A percentile compares a stretch with the other conserved stretches of the same genome.
Evolutionary conservation across 169 alveolate genomes (phyloP).

Genomic region (Amoebophrya sp.): DNA sequence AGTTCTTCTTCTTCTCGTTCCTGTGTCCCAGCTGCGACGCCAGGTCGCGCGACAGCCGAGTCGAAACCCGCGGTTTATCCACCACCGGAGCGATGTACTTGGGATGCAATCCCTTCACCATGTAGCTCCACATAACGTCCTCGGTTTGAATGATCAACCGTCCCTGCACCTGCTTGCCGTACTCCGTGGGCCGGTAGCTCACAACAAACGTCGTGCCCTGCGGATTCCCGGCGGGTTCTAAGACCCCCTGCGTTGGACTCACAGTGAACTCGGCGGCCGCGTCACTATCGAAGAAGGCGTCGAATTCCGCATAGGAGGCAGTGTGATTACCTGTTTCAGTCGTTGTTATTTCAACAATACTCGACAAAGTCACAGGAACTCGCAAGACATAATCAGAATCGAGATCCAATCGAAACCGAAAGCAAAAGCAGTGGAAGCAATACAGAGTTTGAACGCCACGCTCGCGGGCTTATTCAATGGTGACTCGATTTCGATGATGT

Average conservation of each 20-base stretch:
- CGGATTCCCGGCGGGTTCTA: conserved; percentile 72
- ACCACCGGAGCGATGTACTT: conserved; percentile 76
- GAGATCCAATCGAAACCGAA: too few relatives aligned
- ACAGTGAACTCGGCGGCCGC: conserved; percentile 63
- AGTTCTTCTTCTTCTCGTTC: neutral
- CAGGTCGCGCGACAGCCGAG: neutral
- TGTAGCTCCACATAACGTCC: conserved; percentile 78
- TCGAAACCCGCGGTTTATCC: conserved; percentile 44
- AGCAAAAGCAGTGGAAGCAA: too few relatives aligned
- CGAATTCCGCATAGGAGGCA: conserved; percentile 67
- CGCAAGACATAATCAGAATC: too few relatives aligned
- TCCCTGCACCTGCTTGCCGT: conserved; percentile 80
- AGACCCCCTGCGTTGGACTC: conserved; percentile 63
- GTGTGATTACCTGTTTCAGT: conserved; percentile 34
- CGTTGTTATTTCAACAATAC: too few relatives aligned
- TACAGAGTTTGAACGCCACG: conserved; percentile 66
- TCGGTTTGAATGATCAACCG: conserved; percentile 79
- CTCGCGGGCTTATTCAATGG: conserved; percentile 74
- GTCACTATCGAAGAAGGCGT: conserved; percentile 81
- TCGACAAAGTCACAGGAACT: too few relatives aligned
- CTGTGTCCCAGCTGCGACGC: neutral
- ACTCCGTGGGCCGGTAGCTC: conserved; percentile 80
- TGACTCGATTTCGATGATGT: conserved; percentile 70
- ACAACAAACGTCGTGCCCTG: conserved; percentile 77
- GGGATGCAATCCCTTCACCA: conserved; percentile 77